These are phyloP conservation scores for Ceratocystis colombiana DNA, from an alignment of 2,329 filamentous ascomycete genomes.

Conservation along the genomic window DNA sequence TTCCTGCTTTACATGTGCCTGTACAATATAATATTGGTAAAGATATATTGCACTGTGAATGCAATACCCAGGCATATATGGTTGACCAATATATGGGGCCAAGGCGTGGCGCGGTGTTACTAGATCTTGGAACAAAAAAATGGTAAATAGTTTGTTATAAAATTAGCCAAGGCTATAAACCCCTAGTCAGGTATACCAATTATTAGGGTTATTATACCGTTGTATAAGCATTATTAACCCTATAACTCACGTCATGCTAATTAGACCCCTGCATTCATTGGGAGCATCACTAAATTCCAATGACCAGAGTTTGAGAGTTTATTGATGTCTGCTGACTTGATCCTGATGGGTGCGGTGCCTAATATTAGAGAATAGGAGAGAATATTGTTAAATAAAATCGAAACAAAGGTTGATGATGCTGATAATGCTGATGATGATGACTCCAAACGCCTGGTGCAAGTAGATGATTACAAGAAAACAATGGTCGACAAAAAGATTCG, in stretches of 20 bases:
- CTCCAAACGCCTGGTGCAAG: conserved; percentile 8
- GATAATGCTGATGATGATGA: neutral
- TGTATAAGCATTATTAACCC: neutral
- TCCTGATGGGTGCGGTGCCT: neutral
- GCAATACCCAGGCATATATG: too few relatives aligned
- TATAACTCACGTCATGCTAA: neutral
- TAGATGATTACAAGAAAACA: conserved; percentile 25
- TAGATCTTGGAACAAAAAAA: too few relatives aligned
- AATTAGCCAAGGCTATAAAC: too few relatives aligned
- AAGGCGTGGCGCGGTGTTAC: too few relatives aligned
- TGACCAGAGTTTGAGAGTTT: neutral
- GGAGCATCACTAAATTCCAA: neutral
- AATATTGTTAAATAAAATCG: conserved; percentile 1
- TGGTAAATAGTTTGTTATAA: too few relatives aligned
- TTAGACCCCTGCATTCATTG: neutral
- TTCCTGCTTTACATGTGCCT: too few relatives aligned
- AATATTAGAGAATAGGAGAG: neutral
- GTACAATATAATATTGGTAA: too few relatives aligned
- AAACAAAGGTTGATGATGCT: conserved; percentile 10
- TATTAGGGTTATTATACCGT: too few relatives aligned
- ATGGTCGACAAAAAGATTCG: conserved; percentile 27
- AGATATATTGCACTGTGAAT: too few relatives aligned
- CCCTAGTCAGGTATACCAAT: too few relatives aligned
- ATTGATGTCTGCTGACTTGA: neutral
- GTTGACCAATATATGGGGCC: too few relatives aligned